These are phyloP conservation scores for Leccinum arenicola DNA, from an alignment of 768 basidiomycete species.

Conservation along the genomic window DNA sequence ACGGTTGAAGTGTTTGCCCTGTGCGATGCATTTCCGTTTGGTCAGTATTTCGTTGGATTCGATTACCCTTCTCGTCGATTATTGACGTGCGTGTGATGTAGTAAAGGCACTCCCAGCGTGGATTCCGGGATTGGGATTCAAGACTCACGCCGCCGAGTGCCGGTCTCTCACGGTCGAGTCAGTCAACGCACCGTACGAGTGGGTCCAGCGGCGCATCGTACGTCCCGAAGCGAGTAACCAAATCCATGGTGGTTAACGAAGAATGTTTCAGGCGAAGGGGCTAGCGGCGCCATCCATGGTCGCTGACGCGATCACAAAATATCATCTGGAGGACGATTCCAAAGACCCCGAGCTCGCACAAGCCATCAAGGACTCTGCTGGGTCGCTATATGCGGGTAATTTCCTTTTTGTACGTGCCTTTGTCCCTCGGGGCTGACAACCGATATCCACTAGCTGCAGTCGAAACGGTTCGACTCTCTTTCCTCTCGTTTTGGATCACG, in stretches of 20 bases:
- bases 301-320: not conserved
- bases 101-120: not conserved
- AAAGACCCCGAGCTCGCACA: not conserved
- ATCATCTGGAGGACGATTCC: not conserved
- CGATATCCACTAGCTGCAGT: not conserved
- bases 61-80: not conserved
- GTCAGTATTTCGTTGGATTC: not conserved
- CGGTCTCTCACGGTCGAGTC: not conserved
- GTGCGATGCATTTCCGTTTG: not conserved
- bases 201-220: not conserved
- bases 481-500: not conserved
- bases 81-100: not conserved
- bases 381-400: not conserved
- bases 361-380: not conserved
- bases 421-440: not conserved
- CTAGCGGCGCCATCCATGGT: not conserved
- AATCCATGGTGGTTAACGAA: not conserved
- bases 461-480: not conserved
- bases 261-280: not conserved
- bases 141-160: not conserved
- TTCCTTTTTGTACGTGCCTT: not conserved
- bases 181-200: not conserved
- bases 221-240: not conserved
- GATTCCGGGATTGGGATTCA: not conserved
- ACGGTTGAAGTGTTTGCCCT: conserved; percentile 5